These are phyloP conservation scores for Aspergillus campestris DNA, from an alignment of 495 filamentous ascomycete genomes.

Conservation along the genomic window DNA sequence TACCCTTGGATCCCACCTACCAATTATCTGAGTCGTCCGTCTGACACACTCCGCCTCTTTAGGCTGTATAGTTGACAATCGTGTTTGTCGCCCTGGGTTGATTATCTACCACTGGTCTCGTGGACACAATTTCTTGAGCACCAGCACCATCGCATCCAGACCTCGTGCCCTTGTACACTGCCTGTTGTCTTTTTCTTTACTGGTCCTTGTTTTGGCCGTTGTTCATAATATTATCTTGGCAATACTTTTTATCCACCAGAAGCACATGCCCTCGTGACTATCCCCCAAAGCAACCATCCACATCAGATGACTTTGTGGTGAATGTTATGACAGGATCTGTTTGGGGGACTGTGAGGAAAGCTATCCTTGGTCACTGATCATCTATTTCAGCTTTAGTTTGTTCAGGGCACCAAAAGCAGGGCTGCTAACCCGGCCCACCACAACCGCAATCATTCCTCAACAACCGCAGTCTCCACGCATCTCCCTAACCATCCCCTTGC, in stretches of 20 bases:
- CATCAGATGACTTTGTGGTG: too few species aligned
- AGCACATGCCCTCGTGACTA: neutral
- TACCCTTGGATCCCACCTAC: too few species aligned
- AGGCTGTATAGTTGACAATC: slow-evolving; percentile 7
- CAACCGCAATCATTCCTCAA: slow-evolving; percentile 53
- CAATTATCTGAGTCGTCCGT: slow-evolving; percentile 4
- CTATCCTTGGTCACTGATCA: neutral
- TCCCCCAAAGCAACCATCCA: neutral
- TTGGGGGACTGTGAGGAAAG: neutral
- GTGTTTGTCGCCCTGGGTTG: slow-evolving; percentile 23
- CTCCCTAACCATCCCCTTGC: slow-evolving; percentile 49
- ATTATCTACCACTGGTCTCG: slow-evolving; percentile 15
- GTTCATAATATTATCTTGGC: neutral
- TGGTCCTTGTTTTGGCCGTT: slow-evolving; percentile 1
- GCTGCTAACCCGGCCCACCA: slow-evolving; percentile 40
- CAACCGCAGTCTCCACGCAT: slow-evolving; percentile 40
- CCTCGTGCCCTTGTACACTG: neutral
- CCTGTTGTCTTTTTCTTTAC: neutral
- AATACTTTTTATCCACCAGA: neutral
- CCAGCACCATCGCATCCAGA: slow-evolving; percentile 8
- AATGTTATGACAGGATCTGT: too few species aligned
- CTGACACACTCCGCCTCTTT: slow-evolving; percentile 13
- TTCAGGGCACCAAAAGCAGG: slow-evolving; percentile 15
- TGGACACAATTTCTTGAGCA: slow-evolving; percentile 7
- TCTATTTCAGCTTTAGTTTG: neutral